Base-by-base conservation (phyloP, 73 alveolate species). In the Paramecium octaurelia region DNA sequence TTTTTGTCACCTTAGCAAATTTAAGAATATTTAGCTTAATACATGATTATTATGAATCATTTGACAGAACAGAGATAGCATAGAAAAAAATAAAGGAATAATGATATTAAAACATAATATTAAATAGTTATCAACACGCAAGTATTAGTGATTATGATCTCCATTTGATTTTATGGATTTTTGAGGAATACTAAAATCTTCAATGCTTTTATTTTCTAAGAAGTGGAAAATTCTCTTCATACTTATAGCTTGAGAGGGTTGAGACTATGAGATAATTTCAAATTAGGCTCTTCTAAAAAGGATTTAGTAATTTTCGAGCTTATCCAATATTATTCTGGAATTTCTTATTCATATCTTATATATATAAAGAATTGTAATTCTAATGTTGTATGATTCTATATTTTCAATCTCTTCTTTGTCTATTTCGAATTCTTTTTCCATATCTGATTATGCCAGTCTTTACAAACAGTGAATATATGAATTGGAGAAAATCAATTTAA, bases 1-100 rank as follows among this genome's bases (percentile, higher is more conserved):
- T 80, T 46, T 80, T 80, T 48, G 43, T 48, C 43, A 80, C 91
- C 0, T 48, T 80, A 23, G 91, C 91, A 11, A 80, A 80, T 80
- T 24, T 46, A 20, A 44, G 75, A 80, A 38, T 44, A 23, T 80
- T 80, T 1, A 46, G 91, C 21, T 24, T 44, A 44, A 46, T 46
- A 18, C 46, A 80, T 23, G 91, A 27, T 31, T 80, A 42, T 43
- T 80, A 80, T 80, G 24, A 80, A 48, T 23, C 43, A 8, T 11
- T 20, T 20, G 75, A 80, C 16, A 42, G 57, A 43, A 48, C 23
- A 24, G 48, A 80, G 7, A 7, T 6, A 44, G 12, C 57, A 6
- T 58, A 80, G 50, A 80, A 80, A 80, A 80, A 27, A 80, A 2
- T 80, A 80, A 80, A 80, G 46, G 42, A 80, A 44, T 20, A 40